A percentile compares a stretch with the other conserved stretches of the same genome.
phyloP scores from a whole-genome alignment of 352 stramenopile species.

The Blastocystis sp. region DNA sequence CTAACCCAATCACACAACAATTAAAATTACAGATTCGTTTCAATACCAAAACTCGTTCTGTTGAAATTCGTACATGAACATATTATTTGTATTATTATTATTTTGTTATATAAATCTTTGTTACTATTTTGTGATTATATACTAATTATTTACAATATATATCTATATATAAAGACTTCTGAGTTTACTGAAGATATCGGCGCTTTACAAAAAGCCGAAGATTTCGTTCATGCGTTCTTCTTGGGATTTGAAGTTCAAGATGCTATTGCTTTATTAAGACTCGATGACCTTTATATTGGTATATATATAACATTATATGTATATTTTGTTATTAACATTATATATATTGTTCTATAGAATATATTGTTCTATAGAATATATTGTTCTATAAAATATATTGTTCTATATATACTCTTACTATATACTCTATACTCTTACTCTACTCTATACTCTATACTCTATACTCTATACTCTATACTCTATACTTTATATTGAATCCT shows the following conservation, averaged over 20 bases:
- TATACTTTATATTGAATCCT: constrained; percentile 79
- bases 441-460: neutral
- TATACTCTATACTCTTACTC: neutral
- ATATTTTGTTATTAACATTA: neutral
- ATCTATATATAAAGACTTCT: constrained; percentile 58
- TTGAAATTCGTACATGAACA: constrained; percentile 70
- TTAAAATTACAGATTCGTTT: constrained; percentile 89
- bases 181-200: constrained; percentile 71
- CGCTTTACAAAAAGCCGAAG: constrained; percentile 69
- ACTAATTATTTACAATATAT: neutral
- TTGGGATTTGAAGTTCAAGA: constrained; percentile 95
- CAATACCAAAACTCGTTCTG: constrained; percentile 91
- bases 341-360: neutral
- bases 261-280: constrained; percentile 79
- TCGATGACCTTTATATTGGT: constrained; percentile 84
- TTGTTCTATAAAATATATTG: neutral
- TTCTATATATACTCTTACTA: neutral
- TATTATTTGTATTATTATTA: neutral
- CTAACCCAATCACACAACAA: constrained; percentile 92
- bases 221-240: constrained; percentile 93
- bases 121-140: no score
- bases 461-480: no score
- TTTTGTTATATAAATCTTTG: no score
- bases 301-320: neutral
- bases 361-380: neutral